Base-by-base conservation (phyloP, 1,284 basidiomycete genomes). In the Laetiporus sulphureus region DNA sequence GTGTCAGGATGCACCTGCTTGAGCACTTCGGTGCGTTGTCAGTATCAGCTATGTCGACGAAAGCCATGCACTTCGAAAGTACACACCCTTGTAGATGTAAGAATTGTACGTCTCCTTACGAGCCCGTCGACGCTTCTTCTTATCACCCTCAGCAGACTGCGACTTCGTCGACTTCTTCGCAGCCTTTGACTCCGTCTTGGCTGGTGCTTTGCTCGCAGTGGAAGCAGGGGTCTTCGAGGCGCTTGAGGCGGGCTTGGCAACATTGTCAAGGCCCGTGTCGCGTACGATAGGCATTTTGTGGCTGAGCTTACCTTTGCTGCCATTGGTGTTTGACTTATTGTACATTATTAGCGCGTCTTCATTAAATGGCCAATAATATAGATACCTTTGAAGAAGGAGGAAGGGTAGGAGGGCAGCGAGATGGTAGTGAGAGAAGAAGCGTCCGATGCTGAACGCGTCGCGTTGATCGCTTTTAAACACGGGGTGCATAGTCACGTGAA, bases 1-100 rank as follows among this genome's bases (percentile, higher is more conserved):
- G 80, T 83, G 61, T 85, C 82, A 51, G 82, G 81, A 69, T 83
- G 82, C 46, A 84, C 82, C 56, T 77, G 75, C 69, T 79, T 80
- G 50, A 81, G 68, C 45, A 81, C 78, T 72, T 57, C 58, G 59
- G 35, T 18, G 20, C 41, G 45, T 53, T 23, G 44, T 56, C 29
- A 58, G 44, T 35, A 42, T 32, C 5, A 13, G 13, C 16, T 31
- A 35, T 21, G 29, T 11, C 20, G 4, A 1, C 3, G 2, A 15
- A 3, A 34, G 5, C 10, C 5, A 23, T 8, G 27, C 5, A 33
- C 24, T 15, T 19, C n/a, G n/a, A 20, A 23, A 16, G 10, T 20
- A 62, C 65, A 52, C 52, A 68, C 73, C 77, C 66, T 80, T 81
- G 71, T 81, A 81, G 62, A 83, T 79, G 69, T 82, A 83, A 19